These are phyloP conservation scores for Vicia sativa DNA, from an alignment of 306 rosid genomes.

Conservation along the genomic window DNA sequence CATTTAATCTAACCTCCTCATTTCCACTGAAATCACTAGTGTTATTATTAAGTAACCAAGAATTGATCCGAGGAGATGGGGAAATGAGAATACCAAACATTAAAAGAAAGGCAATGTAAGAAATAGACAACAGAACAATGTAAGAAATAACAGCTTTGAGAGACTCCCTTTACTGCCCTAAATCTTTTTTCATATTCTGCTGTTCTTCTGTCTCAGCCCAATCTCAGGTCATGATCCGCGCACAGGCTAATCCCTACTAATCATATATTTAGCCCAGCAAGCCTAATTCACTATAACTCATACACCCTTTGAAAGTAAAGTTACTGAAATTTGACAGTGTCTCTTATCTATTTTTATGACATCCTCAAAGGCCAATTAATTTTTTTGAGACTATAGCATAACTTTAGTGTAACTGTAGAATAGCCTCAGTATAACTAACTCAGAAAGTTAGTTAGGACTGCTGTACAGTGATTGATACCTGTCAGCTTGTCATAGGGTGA, in stretches of 20 bases:
- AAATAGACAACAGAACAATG: slow-evolving; percentile 11
- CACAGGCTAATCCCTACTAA: not conserved
- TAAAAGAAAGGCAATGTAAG: not conserved
- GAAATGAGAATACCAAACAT: not conserved
- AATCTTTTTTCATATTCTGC: slow-evolving; percentile 5
- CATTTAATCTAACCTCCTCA: not conserved
- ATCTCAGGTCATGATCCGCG: not conserved
- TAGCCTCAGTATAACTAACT: too few species aligned
- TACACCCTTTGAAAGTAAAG: not conserved
- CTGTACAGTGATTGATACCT: too few species aligned
- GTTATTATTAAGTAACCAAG: slow-evolving; percentile 3
- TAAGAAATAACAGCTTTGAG: not conserved
- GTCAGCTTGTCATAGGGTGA: too few species aligned
- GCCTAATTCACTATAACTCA: not conserved
- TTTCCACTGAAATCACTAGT: slow-evolving; percentile 4
- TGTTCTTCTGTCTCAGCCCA: not conserved
- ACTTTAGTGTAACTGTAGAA: too few species aligned
- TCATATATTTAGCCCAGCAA: too few species aligned
- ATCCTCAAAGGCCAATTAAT: not conserved
- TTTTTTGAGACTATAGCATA: not conserved
- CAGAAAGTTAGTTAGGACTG: too few species aligned
- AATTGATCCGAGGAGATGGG: slow-evolving; percentile 10
- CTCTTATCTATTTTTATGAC: not conserved
- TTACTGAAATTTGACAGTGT: not conserved
- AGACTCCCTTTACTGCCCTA: not conserved